Base-by-base conservation (phyloP, 139 green algal species). In the Coelastrella sp. region DNA sequence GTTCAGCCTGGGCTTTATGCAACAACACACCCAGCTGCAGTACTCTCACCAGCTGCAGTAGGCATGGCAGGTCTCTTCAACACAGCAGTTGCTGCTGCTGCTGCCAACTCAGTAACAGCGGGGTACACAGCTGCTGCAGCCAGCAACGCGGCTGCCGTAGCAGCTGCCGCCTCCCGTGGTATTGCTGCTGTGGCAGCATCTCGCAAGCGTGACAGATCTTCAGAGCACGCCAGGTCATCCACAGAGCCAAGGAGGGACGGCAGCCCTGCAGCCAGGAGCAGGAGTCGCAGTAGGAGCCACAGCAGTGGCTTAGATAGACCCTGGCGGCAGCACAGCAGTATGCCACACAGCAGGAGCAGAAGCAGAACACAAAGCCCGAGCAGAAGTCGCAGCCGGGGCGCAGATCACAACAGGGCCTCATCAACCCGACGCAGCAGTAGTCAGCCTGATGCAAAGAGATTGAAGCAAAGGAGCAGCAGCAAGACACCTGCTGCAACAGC, bases 41-140 rank as follows among this genome's bases (percentile, higher is more conserved):
- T 8, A 15, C 22, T 73, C 8, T 49, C 80, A 86, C 25, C 80
- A 59, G 80, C 80, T n/a, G 80, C 80, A 75, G 80, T n/a, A 57
- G 58, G 58, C 6, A 7, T 63, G n/a, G 80, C 80, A 74, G 80
- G 82, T 22, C 25, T 73, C 58, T 86, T 59, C 58, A 86, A 60
- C 49, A 22, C 84, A 78, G 84, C 84, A 58, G 68, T 60, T 49
- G 56, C 85, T 56, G 85, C 85, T 74, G 74, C 85, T 49, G 85
- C 85, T 25, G 84, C 84, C 11, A 74, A 25, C 3, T 19, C 68
- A n/a, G 35, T 57, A 14, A 22, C 68, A 74, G 56, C 57, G 9
- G 57, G 27, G 12, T 74, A 56, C 49, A 68, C 49, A 25, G 83
- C 83, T 79, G 59, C 74, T 59, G 84, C 57, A 82, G 84, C 84